Evolutionary conservation across 139 green algal genomes (phyloP).

Genomic region (Chlamydomonas asymmetrica): DNA sequence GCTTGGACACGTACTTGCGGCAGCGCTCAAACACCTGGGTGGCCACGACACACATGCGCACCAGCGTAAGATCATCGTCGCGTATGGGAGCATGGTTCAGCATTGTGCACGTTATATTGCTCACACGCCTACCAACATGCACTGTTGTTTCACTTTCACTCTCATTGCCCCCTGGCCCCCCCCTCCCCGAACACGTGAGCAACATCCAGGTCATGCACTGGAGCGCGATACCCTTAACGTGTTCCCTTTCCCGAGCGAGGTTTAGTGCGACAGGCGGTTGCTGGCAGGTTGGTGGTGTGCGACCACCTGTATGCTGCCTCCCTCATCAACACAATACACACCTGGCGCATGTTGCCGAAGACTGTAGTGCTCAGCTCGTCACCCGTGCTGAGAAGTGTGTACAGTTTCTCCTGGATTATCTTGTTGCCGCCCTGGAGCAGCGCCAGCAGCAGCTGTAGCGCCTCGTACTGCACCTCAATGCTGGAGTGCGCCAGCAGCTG

Average conservation of each 20-base stretch:
- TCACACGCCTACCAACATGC: too few relatives aligned
- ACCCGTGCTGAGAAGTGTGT: constrained; percentile 18
- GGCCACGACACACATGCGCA: background rate
- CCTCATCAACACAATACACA: too few relatives aligned
- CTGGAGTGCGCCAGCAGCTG: constrained; percentile 26
- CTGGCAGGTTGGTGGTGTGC: too few relatives aligned
- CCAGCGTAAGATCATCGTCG: background rate
- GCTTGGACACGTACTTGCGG: constrained; percentile 16
- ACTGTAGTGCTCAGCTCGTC: constrained; percentile 1
- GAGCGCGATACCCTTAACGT: too few relatives aligned
- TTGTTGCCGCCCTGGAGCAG: constrained; percentile 34
- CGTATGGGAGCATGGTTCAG: too few relatives aligned
- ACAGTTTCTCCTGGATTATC: constrained; percentile 8
- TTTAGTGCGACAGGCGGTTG: too few relatives aligned
- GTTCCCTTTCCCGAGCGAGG: too few relatives aligned
- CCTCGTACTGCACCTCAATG: constrained; percentile 34
- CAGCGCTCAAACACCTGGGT: constrained; percentile 12
- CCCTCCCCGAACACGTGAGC: too few relatives aligned
- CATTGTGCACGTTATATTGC: too few relatives aligned
- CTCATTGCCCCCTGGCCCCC: too few relatives aligned
- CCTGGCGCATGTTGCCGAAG: constrained; percentile 31
- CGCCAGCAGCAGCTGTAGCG: constrained; percentile 26
- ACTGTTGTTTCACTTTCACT: too few relatives aligned
- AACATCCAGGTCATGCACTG: too few relatives aligned
- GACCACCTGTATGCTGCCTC: background rate